Percentiles rank a stretch among this genome's conserved stretches.
Evolutionary conservation across 2,329 filamentous ascomycete genomes (phyloP).

Genomic region (Fusarium praegraminearum): DNA sequence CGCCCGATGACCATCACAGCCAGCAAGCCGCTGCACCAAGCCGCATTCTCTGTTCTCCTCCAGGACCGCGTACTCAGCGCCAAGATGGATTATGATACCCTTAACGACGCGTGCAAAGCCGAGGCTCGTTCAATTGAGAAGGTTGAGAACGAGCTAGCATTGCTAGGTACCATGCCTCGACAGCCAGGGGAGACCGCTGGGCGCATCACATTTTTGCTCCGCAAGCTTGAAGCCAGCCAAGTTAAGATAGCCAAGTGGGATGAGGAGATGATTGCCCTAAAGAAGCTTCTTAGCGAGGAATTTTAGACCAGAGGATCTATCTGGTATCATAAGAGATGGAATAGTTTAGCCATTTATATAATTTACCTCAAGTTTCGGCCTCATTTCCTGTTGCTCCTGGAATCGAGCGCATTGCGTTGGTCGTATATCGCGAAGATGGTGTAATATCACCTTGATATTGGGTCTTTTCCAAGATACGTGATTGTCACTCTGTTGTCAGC

Average conservation of each 20-base stretch:
- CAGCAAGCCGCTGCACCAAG: slow-evolving; percentile 86
- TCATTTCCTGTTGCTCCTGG: not conserved
- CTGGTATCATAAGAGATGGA: not conserved
- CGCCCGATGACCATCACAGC: slow-evolving; percentile 82
- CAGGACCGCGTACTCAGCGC: slow-evolving; percentile 79
- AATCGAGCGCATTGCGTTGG: not conserved
- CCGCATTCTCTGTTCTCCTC: slow-evolving; percentile 80
- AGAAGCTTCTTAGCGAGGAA: slow-evolving; percentile 68
- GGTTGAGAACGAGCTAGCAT: slow-evolving; percentile 79
- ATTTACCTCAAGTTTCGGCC: not conserved
- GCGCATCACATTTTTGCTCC: slow-evolving; percentile 77
- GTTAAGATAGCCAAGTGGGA: slow-evolving; percentile 80
- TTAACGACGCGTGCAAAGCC: slow-evolving; percentile 75
- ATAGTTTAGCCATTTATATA: not conserved
- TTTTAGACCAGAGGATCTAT: slow-evolving; percentile 52
- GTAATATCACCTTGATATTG: not conserved
- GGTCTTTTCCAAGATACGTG: not conserved
- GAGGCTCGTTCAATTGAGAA: slow-evolving; percentile 82
- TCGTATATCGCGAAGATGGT: not conserved
- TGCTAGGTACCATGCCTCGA: slow-evolving; percentile 77
- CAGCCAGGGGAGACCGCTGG: slow-evolving; percentile 75
- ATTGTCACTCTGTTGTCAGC: not conserved
- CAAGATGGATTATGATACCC: slow-evolving; percentile 77
- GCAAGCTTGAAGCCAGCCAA: slow-evolving; percentile 80
- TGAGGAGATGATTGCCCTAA: slow-evolving; percentile 75